These are phyloP conservation scores for Solanum chmielewskii DNA, from an alignment of 257 asterid species.

Conservation along the genomic window DNA sequence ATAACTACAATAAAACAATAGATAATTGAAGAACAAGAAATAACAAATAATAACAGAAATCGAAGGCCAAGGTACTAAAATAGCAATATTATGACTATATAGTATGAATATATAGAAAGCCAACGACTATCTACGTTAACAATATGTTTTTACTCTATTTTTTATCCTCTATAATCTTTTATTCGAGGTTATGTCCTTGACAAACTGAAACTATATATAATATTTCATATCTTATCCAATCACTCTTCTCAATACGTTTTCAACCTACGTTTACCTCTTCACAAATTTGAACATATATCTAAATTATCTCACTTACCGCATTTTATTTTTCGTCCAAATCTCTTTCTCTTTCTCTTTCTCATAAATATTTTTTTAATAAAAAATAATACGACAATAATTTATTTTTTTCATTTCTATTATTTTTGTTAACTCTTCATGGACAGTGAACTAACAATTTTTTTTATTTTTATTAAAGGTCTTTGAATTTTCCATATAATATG, in stretches of 20 bases:
- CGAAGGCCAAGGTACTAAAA: background rate
- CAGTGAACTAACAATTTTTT: background rate
- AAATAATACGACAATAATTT: too few relatives aligned
- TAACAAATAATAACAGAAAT: background rate
- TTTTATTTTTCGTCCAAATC: too few relatives aligned
- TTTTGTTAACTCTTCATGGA: background rate
- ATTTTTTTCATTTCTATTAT: background rate
- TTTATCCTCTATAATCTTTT: background rate
- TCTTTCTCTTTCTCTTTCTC: too few relatives aligned
- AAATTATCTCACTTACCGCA: fast-evolving
- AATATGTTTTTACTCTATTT: background rate
- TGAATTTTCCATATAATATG: background rate
- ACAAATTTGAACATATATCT: fast-evolving
- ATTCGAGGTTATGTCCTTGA: too few relatives aligned
- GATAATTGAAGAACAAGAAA: background rate
- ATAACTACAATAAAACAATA: background rate
- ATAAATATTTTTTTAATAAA: too few relatives aligned
- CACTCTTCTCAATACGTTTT: too few relatives aligned
- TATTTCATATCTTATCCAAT: too few relatives aligned
- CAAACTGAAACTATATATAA: too few relatives aligned
- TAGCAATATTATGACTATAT: background rate
- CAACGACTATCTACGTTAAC: background rate
- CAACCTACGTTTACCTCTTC: too few relatives aligned
- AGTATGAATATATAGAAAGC: background rate
- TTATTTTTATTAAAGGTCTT: background rate